Conservation (phyloP, 2,329 filamentous ascomycete species). For the Scedosporium minutisporum region DNA sequence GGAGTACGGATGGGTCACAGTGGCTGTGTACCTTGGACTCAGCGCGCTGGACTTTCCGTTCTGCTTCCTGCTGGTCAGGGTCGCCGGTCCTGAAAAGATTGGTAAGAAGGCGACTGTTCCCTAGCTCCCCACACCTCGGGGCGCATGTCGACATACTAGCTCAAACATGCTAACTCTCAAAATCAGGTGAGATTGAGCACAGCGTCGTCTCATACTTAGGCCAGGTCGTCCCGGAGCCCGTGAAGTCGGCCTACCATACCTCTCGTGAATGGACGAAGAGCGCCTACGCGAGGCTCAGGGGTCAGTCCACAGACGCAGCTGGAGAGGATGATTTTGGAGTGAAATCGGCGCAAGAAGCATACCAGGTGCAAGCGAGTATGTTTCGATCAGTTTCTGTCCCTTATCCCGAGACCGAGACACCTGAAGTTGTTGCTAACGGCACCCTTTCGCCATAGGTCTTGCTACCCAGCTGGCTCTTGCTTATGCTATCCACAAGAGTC, state of each 20-base stretch:
- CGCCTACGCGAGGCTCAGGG: slow-evolving; percentile 22
- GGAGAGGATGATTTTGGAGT: background rate
- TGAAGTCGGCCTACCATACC: slow-evolving; percentile 25
- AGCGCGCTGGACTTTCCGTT: slow-evolving; percentile 88
- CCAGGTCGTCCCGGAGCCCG: slow-evolving; percentile 47
- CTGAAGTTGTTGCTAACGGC: background rate
- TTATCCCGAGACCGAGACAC: no score
- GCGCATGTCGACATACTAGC: background rate
- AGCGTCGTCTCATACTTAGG: slow-evolving; percentile 52
- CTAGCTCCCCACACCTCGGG: background rate
- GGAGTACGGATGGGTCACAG: slow-evolving; percentile 88
- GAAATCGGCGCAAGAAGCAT: slow-evolving; percentile 1
- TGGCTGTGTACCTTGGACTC: slow-evolving; percentile 81
- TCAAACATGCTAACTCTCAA: slow-evolving; percentile 2
- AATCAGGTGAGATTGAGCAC: slow-evolving; percentile 53
- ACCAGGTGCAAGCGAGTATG: slow-evolving; percentile 1
- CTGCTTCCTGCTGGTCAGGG: slow-evolving; percentile 79
- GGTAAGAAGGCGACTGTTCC: slow-evolving; percentile 35
- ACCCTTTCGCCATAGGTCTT: slow-evolving; percentile 35
- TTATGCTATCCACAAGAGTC: slow-evolving; percentile 95
- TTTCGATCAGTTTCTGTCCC: background rate
- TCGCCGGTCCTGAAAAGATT: slow-evolving; percentile 77
- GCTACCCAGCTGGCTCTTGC: slow-evolving; percentile 82
- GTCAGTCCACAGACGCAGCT: background rate
- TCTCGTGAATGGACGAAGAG: slow-evolving; percentile 38